Base-by-base conservation (phyloP, 2,329 filamentous ascomycete genomes). In the Chaetomiaceae sp. region DNA sequence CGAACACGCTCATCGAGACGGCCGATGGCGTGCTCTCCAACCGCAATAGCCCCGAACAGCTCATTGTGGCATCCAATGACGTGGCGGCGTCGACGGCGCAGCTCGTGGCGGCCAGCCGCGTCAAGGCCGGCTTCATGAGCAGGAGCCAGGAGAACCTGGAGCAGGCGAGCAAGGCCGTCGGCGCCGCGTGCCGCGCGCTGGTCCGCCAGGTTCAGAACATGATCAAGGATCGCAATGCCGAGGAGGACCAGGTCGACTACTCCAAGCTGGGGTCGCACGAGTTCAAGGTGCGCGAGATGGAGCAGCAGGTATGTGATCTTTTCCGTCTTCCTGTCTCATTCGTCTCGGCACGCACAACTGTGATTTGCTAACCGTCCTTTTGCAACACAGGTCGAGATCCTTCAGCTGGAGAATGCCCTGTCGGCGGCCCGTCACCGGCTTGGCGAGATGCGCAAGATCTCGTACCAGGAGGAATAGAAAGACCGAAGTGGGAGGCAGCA, bases 261-360 rank as follows among this genome's bases (percentile, higher is more conserved):
- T 77, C 79, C 38, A 88, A 90, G 73, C 74, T 99, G 41, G 91
- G 88, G 55, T 83, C 86, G 27, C 92, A 96, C 70, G 93, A 99
- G 73, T 97, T 99, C 77, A 99, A 99, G 79, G 90, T 96, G 45
- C 81, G 86, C 62, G 91, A 99, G 74, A 99, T 99, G 93, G 93
- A 99, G 74, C 93, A 99, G 67, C 93, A 99, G 87, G 91, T 96
- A 77, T 63, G 79, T 77, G 17, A 16, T 27, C 34, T 51, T 47
- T 17, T 40, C 13, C 1, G n/a, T 8, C 8, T 33, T 33, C 10
- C 12, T 33, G 7, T 33, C 14, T 12, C 10, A 33, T 5, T 33
- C 5, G 8, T 10, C 30, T 12, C 5, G 30, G 7, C 12, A 5
- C 9, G 10, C 12, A 5, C 25, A 10, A 2, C 30, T 12, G 5